Evolutionary conservation across 1,284 basidiomycete genomes (phyloP).

Genomic region (Pisolithus thermaeus): DNA sequence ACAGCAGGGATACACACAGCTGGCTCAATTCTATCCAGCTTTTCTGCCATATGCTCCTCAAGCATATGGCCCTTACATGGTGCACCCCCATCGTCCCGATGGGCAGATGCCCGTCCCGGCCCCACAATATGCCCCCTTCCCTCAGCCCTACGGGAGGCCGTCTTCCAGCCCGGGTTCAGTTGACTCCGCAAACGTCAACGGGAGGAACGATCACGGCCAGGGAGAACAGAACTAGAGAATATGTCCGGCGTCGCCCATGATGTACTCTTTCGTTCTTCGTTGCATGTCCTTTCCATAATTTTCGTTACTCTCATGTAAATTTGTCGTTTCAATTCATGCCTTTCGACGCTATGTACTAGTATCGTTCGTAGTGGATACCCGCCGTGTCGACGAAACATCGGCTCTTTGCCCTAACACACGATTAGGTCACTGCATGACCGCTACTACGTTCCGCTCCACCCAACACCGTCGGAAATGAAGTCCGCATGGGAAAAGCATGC

Average conservation of each 20-base stretch:
- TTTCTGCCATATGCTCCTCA: constrained; percentile 43
- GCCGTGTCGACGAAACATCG: background rate
- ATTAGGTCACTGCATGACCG: background rate
- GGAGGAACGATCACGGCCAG: constrained; percentile 25
- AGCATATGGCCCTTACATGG: constrained; percentile 47
- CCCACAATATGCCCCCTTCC: constrained; percentile 33
- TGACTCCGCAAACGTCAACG: constrained; percentile 17
- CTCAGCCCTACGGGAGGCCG: constrained; percentile 31
- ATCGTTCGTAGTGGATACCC: background rate
- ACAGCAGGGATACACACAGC: constrained; percentile 35
- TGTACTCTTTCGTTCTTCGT: constrained; percentile 5
- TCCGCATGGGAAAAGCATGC: background rate
- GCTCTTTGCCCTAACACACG: background rate
- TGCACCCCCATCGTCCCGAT: constrained; percentile 39
- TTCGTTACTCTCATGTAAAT: constrained; percentile 3
- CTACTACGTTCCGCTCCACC: background rate
- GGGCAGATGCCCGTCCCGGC: constrained; percentile 32
- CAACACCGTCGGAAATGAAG: background rate
- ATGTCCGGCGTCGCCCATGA: background rate
- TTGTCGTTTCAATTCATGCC: background rate
- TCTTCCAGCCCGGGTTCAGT: constrained; percentile 27
- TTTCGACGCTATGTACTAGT: background rate
- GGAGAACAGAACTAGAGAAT: constrained; percentile 28
- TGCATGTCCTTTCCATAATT: constrained; percentile 13
- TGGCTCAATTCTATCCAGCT: constrained; percentile 46